Conservation (phyloP, 2,329 filamentous ascomycete genomes). For the Botrytis hyacinthi region DNA sequence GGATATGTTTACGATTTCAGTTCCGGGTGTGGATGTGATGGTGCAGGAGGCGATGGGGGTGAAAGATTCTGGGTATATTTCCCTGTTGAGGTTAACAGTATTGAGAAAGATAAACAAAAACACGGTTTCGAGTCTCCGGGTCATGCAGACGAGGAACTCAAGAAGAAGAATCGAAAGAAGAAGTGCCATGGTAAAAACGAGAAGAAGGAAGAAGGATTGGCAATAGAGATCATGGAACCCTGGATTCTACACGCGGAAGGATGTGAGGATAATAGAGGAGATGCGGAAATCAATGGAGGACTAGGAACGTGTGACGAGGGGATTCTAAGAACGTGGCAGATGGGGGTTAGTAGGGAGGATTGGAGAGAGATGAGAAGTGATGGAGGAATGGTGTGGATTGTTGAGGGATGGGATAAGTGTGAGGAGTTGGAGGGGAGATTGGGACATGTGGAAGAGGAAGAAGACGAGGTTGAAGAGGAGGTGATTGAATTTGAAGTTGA, state of each 20-base stretch:
- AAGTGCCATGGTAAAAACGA: background rate
- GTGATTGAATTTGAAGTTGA: no score
- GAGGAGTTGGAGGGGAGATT: background rate
- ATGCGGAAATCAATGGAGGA: background rate
- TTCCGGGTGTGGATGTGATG: background rate
- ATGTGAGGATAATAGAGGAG: conserved; percentile 6
- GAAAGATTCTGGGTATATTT: conserved; percentile 13
- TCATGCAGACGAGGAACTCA: background rate
- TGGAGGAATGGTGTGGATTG: background rate
- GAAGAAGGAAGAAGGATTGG: background rate
- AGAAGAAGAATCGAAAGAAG: background rate
- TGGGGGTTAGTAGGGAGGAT: background rate
- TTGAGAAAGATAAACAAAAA: background rate
- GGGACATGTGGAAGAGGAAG: background rate
- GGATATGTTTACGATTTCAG: conserved; percentile 8
- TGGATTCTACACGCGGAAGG: conserved; percentile 1
- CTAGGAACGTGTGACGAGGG: conserved; percentile 6
- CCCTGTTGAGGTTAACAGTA: background rate
- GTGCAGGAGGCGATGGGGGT: background rate
- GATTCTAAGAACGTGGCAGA: background rate
- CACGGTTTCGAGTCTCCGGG: background rate
- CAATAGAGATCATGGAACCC: conserved; percentile 2
- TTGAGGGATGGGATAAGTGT: conserved; percentile 8
- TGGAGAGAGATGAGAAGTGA: conserved; percentile 3
- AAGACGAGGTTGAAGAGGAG: background rate